Conservation (phyloP, 1,284 basidiomycete species). For the Acaromyces ingoldii region DNA sequence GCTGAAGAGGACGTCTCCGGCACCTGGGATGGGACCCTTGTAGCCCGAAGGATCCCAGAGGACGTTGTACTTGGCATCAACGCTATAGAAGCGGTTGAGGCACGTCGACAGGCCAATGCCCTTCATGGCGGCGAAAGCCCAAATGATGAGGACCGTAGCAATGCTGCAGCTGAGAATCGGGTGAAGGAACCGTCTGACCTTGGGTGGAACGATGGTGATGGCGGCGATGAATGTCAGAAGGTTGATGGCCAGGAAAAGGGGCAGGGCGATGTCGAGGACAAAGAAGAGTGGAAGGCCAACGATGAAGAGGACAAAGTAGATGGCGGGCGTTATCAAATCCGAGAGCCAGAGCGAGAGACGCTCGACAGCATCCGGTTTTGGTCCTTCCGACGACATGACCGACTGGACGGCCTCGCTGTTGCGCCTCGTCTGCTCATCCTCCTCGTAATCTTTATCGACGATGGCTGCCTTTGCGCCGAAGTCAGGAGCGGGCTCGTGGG, state of each 20-base stretch:
- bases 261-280: constrained; percentile 28
- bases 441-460: neutral
- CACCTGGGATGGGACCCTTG: constrained; percentile 34
- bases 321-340: constrained; percentile 21
- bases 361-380: constrained; percentile 32
- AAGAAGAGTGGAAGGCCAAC: constrained; percentile 34
- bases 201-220: constrained; percentile 33
- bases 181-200: constrained; percentile 29
- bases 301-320: constrained; percentile 24
- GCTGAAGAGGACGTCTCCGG: constrained; percentile 34
- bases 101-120: constrained; percentile 17
- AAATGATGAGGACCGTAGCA: constrained; percentile 32
- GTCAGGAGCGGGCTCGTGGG: neutral
- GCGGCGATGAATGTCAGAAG: constrained; percentile 29
- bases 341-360: constrained; percentile 21
- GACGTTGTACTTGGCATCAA: constrained; percentile 30
- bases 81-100: constrained; percentile 18
- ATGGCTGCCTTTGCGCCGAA: neutral
- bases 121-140: constrained; percentile 28
- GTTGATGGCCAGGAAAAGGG: constrained; percentile 36
- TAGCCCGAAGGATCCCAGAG: constrained; percentile 28
- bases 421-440: neutral
- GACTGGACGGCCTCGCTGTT: too few species aligned
- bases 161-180: constrained; percentile 40
- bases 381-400: too few species aligned